These are phyloP conservation scores for Fusarium sp. DNA, from an alignment of 2,329 filamentous ascomycete species.

Conservation along the genomic window DNA sequence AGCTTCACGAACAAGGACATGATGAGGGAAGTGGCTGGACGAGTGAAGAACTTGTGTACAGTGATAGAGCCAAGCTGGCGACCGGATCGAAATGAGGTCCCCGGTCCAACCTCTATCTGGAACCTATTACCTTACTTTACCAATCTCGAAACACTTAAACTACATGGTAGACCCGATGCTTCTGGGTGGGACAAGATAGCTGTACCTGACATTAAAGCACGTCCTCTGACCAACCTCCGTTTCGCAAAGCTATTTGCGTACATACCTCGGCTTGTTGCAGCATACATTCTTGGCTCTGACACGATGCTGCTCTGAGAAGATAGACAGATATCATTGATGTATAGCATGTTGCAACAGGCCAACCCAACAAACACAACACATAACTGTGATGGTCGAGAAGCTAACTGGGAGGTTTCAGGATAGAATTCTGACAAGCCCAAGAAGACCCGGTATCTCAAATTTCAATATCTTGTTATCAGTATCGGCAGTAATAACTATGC, in stretches of 20 bases:
- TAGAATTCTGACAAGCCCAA: too few relatives aligned
- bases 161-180: background rate
- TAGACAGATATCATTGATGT: too few relatives aligned
- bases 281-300: slow-evolving; percentile 15
- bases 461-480: too few relatives aligned
- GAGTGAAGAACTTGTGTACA: slow-evolving; percentile 23
- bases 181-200: fast-evolving
- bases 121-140: slow-evolving; percentile 21
- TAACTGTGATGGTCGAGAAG: too few relatives aligned
- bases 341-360: too few relatives aligned
- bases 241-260: slow-evolving; percentile 28
- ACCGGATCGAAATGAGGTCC: fast-evolving
- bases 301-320: background rate
- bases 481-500: too few relatives aligned
- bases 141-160: slow-evolving; percentile 21
- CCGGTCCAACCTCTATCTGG: background rate
- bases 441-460: too few relatives aligned
- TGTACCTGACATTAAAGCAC: background rate
- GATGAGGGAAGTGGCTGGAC: slow-evolving; percentile 7
- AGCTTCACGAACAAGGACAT: slow-evolving; percentile 24
- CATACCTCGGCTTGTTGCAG: slow-evolving; percentile 3
- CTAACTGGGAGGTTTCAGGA: too few relatives aligned
- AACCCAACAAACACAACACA: too few relatives aligned
- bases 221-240: background rate
- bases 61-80: slow-evolving; percentile 4